These are phyloP conservation scores for Epichloe glyceriae DNA, from an alignment of 2,329 filamentous ascomycete species.

Conservation along the genomic window DNA sequence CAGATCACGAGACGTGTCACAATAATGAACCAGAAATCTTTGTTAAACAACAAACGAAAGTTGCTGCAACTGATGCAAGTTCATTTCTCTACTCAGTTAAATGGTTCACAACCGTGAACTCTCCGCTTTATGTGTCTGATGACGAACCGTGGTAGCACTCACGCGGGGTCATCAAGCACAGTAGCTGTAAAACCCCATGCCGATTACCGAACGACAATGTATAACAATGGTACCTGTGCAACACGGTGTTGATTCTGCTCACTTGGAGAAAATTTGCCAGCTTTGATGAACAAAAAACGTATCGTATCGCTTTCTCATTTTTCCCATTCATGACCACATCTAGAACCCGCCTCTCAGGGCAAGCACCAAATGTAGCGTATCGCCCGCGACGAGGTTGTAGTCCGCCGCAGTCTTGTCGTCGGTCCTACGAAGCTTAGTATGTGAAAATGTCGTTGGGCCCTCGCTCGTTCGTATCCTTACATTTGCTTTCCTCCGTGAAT, in stretches of 20 bases:
- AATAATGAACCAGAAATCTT: too few species aligned
- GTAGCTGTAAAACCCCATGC: too few species aligned
- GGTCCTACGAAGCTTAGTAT: constrained; percentile 44
- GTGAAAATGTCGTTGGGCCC: not conserved
- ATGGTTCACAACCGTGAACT: not conserved
- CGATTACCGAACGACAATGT: too few species aligned
- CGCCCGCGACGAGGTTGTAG: constrained; percentile 81
- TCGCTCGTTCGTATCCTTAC: constrained; percentile 34
- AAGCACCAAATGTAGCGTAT: constrained; percentile 88
- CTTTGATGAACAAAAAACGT: not conserved
- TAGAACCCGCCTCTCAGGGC: constrained; percentile 68
- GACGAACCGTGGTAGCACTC: too few species aligned
- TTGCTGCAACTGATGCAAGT: not conserved
- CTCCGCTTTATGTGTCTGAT: too few species aligned
- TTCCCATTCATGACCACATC: constrained; percentile 1
- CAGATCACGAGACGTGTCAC: not conserved
- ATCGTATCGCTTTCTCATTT: too few species aligned
- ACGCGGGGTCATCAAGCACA: too few species aligned
- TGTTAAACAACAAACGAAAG: too few species aligned
- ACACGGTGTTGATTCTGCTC: too few species aligned
- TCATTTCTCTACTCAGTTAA: not conserved
- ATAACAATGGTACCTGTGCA: too few species aligned
- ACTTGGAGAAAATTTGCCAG: too few species aligned
- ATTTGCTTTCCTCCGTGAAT: constrained; percentile 98
- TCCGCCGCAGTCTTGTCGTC: constrained; percentile 90